Evolutionary conservation across 768 basidiomycete species (phyloP), one percentile per base, ranked within the genome.

Genomic region (Pulveroboletus ravenelii): DNA sequence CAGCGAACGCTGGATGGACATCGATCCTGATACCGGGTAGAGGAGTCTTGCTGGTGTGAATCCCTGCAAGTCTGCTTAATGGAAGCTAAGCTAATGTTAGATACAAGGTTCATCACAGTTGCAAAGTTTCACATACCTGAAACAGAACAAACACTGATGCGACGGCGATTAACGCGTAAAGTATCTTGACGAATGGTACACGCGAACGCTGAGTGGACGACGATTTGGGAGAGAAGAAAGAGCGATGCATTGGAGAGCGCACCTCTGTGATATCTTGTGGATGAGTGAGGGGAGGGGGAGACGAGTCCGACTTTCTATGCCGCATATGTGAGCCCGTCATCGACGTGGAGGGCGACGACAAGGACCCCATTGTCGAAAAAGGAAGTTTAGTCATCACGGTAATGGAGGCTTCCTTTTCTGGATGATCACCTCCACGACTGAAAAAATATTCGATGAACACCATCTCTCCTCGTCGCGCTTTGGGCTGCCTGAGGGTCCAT

Each of bases 1-100:
- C 80, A 15, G 63, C 45, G 48, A 81, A 73, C 8, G 41, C 57
- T 25, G 62, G 60, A 12, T 44, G 36, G 6, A 50, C 25, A 3
- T 51, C 50, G 13, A 53, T 52, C 29, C 54, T 63, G 38, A 68
- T 41, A 2, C 68, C 66, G 6, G 45, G 46, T 7, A 68, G 23
- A 23, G 31, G 15, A 3, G 25, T 43, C 41, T 54, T 20, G 42
- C 17, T 7, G 29, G 50, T 29, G 37, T 45, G 53, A 51, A 35
- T 20, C 15, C 48, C 51, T 1, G 20, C 27, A 20, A 52, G 56
- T 27, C 27, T 25, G 41, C n/a, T 41, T 2, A 53, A 52, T 31
- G 55, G 45, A 42, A 63, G 54, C 68, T 68, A 27, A 17, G n/a
- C 18, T 9, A 15, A 18, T 6, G 34, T 59, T 20, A 56, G 31